Evolutionary conservation across 257 asterid species (phyloP).

Genomic region (Prunella vulgaris): DNA sequence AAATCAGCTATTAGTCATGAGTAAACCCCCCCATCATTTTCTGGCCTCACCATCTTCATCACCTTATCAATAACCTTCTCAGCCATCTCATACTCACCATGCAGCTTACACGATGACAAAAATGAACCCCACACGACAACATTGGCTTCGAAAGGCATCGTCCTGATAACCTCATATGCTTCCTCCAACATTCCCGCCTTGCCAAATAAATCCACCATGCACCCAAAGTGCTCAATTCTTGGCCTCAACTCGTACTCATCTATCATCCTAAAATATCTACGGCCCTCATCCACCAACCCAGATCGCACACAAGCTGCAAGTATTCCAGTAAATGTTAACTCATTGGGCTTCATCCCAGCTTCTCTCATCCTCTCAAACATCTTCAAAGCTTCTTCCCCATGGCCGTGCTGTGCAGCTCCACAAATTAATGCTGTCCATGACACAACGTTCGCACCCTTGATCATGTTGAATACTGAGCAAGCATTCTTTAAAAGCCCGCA

Average conservation of each 20-base stretch:
- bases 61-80: constrained; percentile 51
- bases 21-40: constrained; percentile 59
- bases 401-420: constrained; percentile 53
- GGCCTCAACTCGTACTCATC: constrained; percentile 44
- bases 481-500: constrained; percentile 52
- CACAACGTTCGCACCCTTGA: constrained; percentile 39
- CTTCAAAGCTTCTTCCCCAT: constrained; percentile 34
- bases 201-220: constrained; percentile 70
- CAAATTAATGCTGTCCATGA: constrained; percentile 63
- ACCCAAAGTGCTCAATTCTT: constrained; percentile 59
- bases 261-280: constrained; percentile 45
- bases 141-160: constrained; percentile 55
- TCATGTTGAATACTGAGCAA: constrained; percentile 35
- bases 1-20: constrained; percentile 50
- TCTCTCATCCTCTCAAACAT: constrained; percentile 53
- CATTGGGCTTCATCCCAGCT: constrained; percentile 46
- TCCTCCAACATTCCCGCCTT: constrained; percentile 56
- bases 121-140: constrained; percentile 67
- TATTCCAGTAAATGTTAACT: constrained; percentile 60
- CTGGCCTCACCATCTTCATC: constrained; percentile 45
- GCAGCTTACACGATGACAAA: constrained; percentile 57
- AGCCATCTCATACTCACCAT: constrained; percentile 49
- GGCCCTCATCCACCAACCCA: constrained; percentile 65
- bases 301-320: constrained; percentile 58
- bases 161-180: constrained; percentile 47